These are phyloP conservation scores for Tolypocladium endophyticum DNA, from an alignment of 2,329 filamentous ascomycete genomes.

Conservation along the genomic window DNA sequence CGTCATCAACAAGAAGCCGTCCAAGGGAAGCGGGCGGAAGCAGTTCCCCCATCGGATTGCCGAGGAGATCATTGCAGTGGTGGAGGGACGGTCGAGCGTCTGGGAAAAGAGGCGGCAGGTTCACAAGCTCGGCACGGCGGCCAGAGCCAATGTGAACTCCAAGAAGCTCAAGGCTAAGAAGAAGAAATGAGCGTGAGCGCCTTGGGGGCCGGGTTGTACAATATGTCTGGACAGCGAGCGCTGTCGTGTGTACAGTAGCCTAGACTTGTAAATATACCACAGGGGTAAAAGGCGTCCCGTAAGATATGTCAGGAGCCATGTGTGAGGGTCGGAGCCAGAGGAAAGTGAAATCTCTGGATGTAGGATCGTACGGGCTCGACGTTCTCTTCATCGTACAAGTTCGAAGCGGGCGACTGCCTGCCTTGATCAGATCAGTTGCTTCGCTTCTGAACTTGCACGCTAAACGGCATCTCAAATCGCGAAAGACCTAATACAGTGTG, in stretches of 20 bases:
- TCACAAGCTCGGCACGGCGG: constrained; percentile 71
- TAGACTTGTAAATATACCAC: neutral
- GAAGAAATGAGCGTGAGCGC: constrained; percentile 15
- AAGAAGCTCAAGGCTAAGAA: constrained; percentile 25
- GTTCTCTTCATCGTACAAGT: neutral
- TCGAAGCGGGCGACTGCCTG: neutral
- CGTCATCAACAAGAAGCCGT: constrained; percentile 67
- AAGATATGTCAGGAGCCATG: neutral
- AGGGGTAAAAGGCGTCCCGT: neutral
- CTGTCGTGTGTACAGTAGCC: neutral
- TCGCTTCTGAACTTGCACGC: neutral
- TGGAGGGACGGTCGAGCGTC: constrained; percentile 72
- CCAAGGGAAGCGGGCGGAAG: constrained; percentile 57
- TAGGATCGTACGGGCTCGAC: too few species aligned
- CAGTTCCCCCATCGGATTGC: constrained; percentile 71
- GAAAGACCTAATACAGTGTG: too few species aligned
- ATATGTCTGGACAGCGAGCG: neutral
- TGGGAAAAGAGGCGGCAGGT: constrained; percentile 74
- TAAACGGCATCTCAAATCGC: too few species aligned
- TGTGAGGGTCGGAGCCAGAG: neutral
- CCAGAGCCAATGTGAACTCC: constrained; percentile 60
- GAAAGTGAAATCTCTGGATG: neutral
- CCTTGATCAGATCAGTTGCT: neutral
- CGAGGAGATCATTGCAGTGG: constrained; percentile 75
- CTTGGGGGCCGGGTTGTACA: neutral